A percentile compares a stretch with the other conserved stretches of the same genome.
Conservation (phyloP, 23 red algal species). For the Gracilaria caudata region DNA sequence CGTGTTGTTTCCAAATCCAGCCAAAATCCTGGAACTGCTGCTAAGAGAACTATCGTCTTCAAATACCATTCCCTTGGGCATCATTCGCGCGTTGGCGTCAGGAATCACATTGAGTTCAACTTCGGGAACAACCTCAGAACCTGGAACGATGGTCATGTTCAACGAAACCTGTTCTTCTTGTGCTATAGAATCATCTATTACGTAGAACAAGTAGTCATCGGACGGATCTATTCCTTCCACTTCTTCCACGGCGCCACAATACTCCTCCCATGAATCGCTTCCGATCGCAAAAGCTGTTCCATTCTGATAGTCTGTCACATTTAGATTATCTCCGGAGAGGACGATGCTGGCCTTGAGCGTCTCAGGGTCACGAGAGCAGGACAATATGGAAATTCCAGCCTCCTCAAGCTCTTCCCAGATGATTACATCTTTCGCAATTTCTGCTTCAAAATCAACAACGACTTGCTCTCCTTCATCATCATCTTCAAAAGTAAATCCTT, state of each 20-base stretch:
- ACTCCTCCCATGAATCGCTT: slow-evolving; percentile 14
- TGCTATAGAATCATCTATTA: slow-evolving; percentile 3
- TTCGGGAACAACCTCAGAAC: slow-evolving; percentile 30
- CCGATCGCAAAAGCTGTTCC: slow-evolving; percentile 26
- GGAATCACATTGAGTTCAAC: slow-evolving; percentile 11
- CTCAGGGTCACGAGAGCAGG: not conserved
- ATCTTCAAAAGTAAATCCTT: too few species aligned
- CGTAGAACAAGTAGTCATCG: slow-evolving; percentile 30
- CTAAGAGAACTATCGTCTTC: not conserved
- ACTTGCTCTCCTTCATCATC: too few species aligned
- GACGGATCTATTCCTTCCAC: slow-evolving; percentile 19
- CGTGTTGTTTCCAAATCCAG: slow-evolving; percentile 6
- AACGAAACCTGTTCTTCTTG: not conserved
- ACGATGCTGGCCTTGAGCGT: not conserved
- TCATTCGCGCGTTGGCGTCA: too few species aligned
- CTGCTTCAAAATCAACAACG: too few species aligned
- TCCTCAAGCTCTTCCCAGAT: slow-evolving; percentile 7
- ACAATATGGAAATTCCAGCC: not conserved
- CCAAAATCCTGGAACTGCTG: not conserved
- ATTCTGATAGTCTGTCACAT: slow-evolving; percentile 17
- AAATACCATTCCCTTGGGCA: slow-evolving; percentile 1
- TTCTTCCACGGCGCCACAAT: slow-evolving; percentile 16
- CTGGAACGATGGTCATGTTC: slow-evolving; percentile 26
- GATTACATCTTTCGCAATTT: not conserved
- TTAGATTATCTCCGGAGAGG: slow-evolving; percentile 8